phyloP scores from a whole-genome alignment of 139 green algal species.

The Chlamydomonas sphaeroides region DNA sequence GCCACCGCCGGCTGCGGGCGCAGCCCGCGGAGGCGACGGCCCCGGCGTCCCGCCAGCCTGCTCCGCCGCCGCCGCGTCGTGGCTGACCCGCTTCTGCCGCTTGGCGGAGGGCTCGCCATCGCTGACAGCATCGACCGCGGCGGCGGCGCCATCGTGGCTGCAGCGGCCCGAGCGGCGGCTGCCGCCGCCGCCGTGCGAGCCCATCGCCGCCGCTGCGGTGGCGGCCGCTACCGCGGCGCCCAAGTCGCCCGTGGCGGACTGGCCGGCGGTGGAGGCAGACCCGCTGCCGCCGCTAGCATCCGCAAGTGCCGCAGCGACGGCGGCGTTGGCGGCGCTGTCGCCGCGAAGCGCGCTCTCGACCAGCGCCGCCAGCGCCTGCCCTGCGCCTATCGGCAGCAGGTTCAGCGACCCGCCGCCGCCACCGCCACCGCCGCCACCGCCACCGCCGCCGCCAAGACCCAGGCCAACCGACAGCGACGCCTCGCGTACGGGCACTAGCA shows the following conservation, averaged over 20 bases:
- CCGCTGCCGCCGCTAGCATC: no score
- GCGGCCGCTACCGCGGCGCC: background rate
- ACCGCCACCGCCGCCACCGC: background rate
- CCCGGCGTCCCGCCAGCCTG: no score
- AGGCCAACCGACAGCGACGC: no score
- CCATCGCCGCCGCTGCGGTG: background rate
- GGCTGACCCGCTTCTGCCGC: slow-evolving; percentile 27
- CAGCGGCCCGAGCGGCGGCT: background rate
- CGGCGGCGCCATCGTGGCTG: background rate
- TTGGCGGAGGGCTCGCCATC: slow-evolving; percentile 6
- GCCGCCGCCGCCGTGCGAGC: background rate
- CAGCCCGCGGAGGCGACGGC: background rate
- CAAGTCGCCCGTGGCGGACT: background rate
- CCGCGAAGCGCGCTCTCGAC: background rate
- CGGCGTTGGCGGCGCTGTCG: background rate
- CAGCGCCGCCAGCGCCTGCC: background rate
- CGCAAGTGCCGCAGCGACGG: no score
- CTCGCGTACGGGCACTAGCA: no score
- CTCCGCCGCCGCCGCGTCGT: background rate
- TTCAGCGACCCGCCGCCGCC: background rate
- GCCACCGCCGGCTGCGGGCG: background rate
- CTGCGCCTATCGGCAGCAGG: no score
- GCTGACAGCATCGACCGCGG: background rate
- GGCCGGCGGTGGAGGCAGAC: no score
- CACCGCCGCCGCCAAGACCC: no score